Evolutionary conservation across 2,329 filamentous ascomycete genomes (phyloP).

Genomic region (Neopestalotiopsis sp.): DNA sequence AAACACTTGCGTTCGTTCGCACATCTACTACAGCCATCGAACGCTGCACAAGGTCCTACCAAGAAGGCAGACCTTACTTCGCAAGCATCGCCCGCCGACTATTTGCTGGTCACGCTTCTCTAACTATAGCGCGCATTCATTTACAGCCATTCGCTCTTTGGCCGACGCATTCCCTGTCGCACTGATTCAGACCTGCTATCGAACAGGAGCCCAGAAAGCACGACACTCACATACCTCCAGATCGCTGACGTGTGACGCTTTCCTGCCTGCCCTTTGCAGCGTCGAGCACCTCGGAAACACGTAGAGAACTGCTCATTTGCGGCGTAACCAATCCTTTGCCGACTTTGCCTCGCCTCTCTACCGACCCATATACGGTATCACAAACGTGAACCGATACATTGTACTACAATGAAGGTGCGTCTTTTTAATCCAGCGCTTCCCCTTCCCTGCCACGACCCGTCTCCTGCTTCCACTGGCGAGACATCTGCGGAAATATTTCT

Average conservation of each 20-base stretch:
- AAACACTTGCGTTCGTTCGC: background rate
- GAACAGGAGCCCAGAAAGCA: slow-evolving; percentile 7
- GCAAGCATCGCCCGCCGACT: background rate
- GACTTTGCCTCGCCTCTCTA: background rate
- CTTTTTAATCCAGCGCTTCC: slow-evolving; percentile 32
- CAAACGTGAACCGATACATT: slow-evolving; percentile 28
- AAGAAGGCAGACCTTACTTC: background rate
- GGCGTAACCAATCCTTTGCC: background rate
- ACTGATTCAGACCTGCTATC: slow-evolving; percentile 17
- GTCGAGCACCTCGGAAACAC: background rate
- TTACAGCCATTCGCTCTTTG: slow-evolving; percentile 4
- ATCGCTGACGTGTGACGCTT: slow-evolving; percentile 7
- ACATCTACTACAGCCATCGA: background rate
- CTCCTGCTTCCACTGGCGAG: slow-evolving; percentile 22
- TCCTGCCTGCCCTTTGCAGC: background rate
- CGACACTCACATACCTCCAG: background rate
- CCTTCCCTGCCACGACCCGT: slow-evolving; percentile 17
- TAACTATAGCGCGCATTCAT: background rate
- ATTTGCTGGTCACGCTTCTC: background rate
- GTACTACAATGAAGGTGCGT: slow-evolving; percentile 42
- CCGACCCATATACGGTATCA: slow-evolving; percentile 14
- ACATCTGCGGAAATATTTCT: slow-evolving; percentile 9
- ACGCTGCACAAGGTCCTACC: background rate
- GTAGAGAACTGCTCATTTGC: background rate
- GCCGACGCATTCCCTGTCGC: slow-evolving; percentile 5